Evolutionary conservation across 2,329 filamentous ascomycete genomes (phyloP), one percentile per base, ranked within the genome.

Genomic region (Cordyceps farinosa): DNA sequence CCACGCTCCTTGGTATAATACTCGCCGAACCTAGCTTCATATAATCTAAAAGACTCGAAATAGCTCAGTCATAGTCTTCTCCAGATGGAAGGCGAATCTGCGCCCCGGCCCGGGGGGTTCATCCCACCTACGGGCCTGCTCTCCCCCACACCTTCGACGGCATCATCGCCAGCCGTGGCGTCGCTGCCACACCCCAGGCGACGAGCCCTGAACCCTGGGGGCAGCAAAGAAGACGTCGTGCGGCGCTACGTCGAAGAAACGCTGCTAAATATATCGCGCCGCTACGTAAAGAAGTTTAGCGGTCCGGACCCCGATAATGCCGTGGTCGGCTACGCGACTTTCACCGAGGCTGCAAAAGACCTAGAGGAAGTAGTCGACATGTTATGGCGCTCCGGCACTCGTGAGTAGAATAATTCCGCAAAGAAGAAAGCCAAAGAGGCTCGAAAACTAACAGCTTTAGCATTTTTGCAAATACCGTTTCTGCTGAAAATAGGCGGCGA

Each of bases 341-440:
- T 94, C 73, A 80, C 79, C 56, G 88, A 93, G 70, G 84, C 92
- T 5, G 91, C 86, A 61, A 84, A 79, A 63, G 92, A 97, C 70
- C 75, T 96, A 1, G 90, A 93, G 62, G 81, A 82, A 6, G 73
- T 97, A 13, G 77, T 96, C 17, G 89, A 96, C 73, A 84, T 96
- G 8, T 77, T 97, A 5, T 98, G 94, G 94, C 84, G 91, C 29
- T 91, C 88, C 36, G 91, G 90, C 10, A 97, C 93, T 29, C 92
- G 92, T 92, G 80, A 73, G 90, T 74, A 5, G 11, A 38, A 17
- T 2, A 5, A 4, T 27, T n/a, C n/a, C 11, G 32, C 36, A 38
- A 15, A 2, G 9, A 50, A 40, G 9, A 11, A 34, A 22, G 27
- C 22, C 17, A 27, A 32, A 27, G 30, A 27, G 15, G n/a, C 5